Evolutionary conservation across 495 filamentous ascomycete genomes (phyloP).

Genomic region (Annulohypoxylon stygium): DNA sequence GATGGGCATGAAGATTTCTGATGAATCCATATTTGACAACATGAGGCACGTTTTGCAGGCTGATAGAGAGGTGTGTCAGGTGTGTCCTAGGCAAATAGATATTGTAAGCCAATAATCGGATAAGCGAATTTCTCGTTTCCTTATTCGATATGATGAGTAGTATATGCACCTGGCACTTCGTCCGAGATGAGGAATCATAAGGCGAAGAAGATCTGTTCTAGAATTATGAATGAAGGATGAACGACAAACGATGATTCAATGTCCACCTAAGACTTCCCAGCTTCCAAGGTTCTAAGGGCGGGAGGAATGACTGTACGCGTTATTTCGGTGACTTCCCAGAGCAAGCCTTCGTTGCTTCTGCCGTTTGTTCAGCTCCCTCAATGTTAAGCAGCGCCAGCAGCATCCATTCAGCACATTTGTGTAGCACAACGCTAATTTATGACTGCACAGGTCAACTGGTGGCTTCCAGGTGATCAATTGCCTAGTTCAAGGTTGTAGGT

Average conservation of each 20-base stretch:
- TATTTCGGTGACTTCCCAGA: conserved; percentile 3
- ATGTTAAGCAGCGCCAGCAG: background rate
- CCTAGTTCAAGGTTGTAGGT: no score
- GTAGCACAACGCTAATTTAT: conserved; percentile 12
- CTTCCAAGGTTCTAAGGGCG: no score
- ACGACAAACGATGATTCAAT: background rate
- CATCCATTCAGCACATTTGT: background rate
- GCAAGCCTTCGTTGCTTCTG: conserved; percentile 1
- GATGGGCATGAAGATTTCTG: background rate
- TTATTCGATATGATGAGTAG: conserved; percentile 5
- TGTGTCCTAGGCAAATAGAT: no score
- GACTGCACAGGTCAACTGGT: conserved; percentile 4
- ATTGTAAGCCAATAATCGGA: conserved; percentile 13
- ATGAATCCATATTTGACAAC: background rate
- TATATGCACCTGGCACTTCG: background rate
- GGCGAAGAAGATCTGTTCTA: background rate
- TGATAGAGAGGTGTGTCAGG: background rate
- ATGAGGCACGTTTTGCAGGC: background rate
- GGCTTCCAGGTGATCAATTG: conserved; percentile 10
- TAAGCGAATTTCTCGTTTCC: conserved; percentile 31
- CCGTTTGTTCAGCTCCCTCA: conserved; percentile 3
- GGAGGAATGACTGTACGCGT: background rate
- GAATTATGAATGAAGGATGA: conserved; percentile 7
- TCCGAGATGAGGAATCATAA: conserved; percentile 6
- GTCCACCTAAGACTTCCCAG: background rate